Percentiles rank a stretch among this genome's conserved stretches.
Evolutionary conservation across 2,329 filamentous ascomycete species (phyloP).

Genomic region (Pseudocercospora cruenta): DNA sequence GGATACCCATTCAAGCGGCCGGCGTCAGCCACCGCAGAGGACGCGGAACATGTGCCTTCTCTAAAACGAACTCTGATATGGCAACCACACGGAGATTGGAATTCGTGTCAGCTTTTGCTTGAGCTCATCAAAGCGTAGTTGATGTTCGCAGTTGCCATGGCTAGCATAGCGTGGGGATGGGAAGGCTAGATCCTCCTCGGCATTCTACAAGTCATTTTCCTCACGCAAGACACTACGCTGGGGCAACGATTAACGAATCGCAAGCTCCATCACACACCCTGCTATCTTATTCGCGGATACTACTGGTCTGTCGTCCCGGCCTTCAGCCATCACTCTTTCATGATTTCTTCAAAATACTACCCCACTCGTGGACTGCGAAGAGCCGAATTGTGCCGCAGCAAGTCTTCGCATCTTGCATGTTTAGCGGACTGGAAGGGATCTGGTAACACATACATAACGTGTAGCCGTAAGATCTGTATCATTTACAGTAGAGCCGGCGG

Average conservation of each 20-base stretch:
- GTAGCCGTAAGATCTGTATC: conserved; percentile 18
- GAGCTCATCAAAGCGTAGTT: conserved; percentile 15
- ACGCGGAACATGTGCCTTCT: not conserved
- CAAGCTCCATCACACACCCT: conserved; percentile 19
- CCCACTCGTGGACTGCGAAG: conserved; percentile 15
- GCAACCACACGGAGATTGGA: conserved; percentile 6
- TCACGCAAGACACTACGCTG: conserved; percentile 14
- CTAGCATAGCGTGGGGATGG: conserved; percentile 6
- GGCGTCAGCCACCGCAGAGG: conserved; percentile 10
- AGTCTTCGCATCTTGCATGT: not conserved
- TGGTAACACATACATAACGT: conserved; percentile 10
- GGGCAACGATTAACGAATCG: conserved; percentile 24
- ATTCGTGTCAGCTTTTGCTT: conserved; percentile 10
- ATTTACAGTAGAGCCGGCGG: conserved; percentile 16
- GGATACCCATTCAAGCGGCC: conserved; percentile 15
- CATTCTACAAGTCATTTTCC: conserved; percentile 23
- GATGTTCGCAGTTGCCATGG: conserved; percentile 12
- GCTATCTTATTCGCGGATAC: conserved; percentile 26
- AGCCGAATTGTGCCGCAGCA: conserved; percentile 19
- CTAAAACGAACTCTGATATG: conserved; percentile 3
- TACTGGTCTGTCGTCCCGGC: conserved; percentile 15
- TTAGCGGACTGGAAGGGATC: not conserved
- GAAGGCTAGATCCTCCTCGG: conserved; percentile 9
- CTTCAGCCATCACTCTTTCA: conserved; percentile 12
- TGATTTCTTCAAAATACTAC: conserved; percentile 8